phyloP scores from a whole-genome alignment of 345 rosid genomes.

The Pistacia atlantica region DNA sequence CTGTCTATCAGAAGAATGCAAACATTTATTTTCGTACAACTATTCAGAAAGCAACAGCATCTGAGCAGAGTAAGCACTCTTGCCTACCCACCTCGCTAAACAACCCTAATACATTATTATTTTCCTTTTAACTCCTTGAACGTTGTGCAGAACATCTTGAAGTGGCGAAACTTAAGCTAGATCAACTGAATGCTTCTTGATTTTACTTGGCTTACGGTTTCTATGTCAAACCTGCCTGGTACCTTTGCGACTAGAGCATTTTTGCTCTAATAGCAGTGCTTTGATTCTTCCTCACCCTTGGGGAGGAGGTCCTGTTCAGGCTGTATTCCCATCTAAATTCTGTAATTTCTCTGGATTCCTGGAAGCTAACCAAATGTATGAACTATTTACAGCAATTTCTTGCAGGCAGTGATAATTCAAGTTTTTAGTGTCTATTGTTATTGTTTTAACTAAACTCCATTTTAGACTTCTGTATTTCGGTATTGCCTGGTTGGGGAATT shows the following conservation, averaged over 20 bases:
- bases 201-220: background rate
- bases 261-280: background rate
- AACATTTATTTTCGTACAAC: conserved; percentile 52
- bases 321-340: background rate
- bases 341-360: background rate
- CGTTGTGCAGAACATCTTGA: conserved; percentile 51
- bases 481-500: background rate
- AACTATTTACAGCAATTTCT: background rate
- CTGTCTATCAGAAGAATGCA: conserved; percentile 53
- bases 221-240: background rate
- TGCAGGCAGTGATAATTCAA: background rate
- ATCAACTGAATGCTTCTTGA: conserved; percentile 30
- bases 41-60: conserved; percentile 39
- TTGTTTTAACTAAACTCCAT: background rate
- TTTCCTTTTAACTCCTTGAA: background rate
- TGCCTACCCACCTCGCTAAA: background rate
- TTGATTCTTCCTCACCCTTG: background rate
- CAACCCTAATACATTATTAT: background rate
- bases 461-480: background rate
- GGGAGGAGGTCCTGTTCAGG: background rate
- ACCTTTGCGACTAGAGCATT: background rate
- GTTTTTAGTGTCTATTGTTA: background rate
- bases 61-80: conserved; percentile 47
- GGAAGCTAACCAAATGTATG: background rate
- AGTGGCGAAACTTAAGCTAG: conserved; percentile 43